phyloP scores from a whole-genome alignment of 148 eudicot species.

The Rhododendron ovatum region DNA sequence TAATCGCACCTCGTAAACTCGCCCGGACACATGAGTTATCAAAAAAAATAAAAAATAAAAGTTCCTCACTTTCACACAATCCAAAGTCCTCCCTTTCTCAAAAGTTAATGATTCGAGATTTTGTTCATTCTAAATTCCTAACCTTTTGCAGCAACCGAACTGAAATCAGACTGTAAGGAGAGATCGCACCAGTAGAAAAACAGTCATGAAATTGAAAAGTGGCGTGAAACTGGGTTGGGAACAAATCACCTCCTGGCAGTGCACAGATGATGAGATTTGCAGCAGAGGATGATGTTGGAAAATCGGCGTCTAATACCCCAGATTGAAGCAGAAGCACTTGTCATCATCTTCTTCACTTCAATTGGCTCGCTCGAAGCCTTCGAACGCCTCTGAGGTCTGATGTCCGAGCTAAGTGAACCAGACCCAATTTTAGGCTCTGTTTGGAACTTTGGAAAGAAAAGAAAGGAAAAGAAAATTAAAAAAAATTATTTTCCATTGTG shows the following conservation, averaged over 20 bases:
- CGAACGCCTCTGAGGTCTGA: neutral
- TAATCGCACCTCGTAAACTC: neutral
- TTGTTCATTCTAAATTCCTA: neutral
- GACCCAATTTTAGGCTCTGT: too few species aligned
- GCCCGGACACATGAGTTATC: neutral
- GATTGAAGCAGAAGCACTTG: neutral
- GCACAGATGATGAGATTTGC: neutral
- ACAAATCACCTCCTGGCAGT: neutral
- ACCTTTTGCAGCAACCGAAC: neutral
- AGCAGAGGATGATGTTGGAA: neutral
- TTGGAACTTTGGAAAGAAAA: too few species aligned
- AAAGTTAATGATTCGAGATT: neutral
- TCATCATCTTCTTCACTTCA: neutral
- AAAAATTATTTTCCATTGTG: too few species aligned
- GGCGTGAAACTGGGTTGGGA: neutral
- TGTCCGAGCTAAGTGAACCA: neutral
- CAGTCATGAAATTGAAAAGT: neutral
- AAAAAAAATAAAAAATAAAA: too few species aligned
- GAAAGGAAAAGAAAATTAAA: too few species aligned
- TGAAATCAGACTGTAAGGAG: neutral
- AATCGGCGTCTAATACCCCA: neutral
- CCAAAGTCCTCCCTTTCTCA: neutral
- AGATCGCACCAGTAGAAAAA: neutral
- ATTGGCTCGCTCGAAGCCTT: neutral
- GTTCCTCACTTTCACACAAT: neutral